Conservation (phyloP, 352 stramenopile genomes). For the Blastocystis sp. region DNA sequence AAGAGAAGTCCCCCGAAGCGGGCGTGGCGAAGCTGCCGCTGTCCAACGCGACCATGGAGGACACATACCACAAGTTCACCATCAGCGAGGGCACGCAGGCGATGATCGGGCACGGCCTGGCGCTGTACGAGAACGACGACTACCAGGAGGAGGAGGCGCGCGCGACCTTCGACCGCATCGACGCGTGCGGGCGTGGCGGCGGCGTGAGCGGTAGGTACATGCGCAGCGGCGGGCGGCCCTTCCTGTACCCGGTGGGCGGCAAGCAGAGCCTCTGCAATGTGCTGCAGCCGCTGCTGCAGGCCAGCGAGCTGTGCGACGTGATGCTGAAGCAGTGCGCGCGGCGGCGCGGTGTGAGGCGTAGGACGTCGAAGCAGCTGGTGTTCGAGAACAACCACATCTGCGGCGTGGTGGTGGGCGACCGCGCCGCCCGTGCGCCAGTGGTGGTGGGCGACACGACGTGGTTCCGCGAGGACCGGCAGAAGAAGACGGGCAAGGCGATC, state of each 20-base stretch:
- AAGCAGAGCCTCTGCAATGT: conserved; percentile 49
- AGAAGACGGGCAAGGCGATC: conserved; percentile 88
- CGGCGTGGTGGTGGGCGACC: conserved; percentile 81
- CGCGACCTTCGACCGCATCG: conserved; percentile 78
- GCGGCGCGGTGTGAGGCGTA: neutral
- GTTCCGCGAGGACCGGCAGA: conserved; percentile 88
- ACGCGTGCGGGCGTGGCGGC: neutral
- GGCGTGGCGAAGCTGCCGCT: conserved; percentile 73
- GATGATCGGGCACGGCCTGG: conserved; percentile 99
- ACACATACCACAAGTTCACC: conserved; percentile 95
- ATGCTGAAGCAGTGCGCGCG: conserved; percentile 31
- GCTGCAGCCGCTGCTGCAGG: neutral
- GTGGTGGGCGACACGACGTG: conserved; percentile 98
- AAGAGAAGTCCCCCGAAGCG: conserved; percentile 73
- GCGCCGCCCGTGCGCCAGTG: conserved; percentile 92
- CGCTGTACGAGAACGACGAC: conserved; percentile 78
- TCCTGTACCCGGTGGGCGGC: conserved; percentile 37
- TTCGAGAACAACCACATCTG: conserved; percentile 84
- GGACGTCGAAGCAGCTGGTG: conserved; percentile 58
- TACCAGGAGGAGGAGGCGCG: conserved; percentile 86
- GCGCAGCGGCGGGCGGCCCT: neutral
- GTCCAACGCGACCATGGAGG: conserved; percentile 87
- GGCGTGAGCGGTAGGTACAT: neutral
- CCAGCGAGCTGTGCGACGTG: conserved; percentile 8
- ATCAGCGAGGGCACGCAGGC: conserved; percentile 93